A percentile compares a stretch with the other conserved stretches of the same genome.
These are phyloP conservation scores for Gnomoniopsis smithogilvyi DNA, from an alignment of 2,329 filamentous ascomycete genomes.

Conservation along the genomic window DNA sequence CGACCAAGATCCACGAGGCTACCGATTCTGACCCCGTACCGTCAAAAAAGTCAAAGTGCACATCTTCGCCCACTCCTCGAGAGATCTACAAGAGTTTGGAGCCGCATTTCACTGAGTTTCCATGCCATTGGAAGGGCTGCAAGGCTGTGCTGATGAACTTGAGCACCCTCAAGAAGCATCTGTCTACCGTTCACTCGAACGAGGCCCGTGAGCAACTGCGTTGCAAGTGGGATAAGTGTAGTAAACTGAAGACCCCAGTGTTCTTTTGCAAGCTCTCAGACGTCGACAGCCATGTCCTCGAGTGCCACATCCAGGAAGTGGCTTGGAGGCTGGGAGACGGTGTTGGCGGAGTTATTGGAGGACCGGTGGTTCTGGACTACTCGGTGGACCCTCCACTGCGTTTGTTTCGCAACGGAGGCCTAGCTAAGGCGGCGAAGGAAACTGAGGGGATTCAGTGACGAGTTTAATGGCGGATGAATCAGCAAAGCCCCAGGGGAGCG, in stretches of 20 bases:
- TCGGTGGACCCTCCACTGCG: not conserved
- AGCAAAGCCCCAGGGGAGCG: too few species aligned
- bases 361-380: not conserved
- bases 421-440: not conserved
- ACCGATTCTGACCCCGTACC: not conserved
- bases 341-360: not conserved
- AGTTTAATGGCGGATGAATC: not conserved
- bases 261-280: not conserved
- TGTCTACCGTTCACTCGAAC: constrained; percentile 1
- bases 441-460: not conserved
- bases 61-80: not conserved
- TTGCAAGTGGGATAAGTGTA: constrained; percentile 1
- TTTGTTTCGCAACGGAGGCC: not conserved
- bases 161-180: constrained; percentile 1
- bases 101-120: not conserved
- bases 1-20: not conserved
- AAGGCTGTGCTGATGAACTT: constrained; percentile 5
- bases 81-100: not conserved
- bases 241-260: not conserved
- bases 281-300: not conserved
- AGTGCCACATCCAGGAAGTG: not conserved
- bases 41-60: not conserved
- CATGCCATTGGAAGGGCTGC: constrained; percentile 6
- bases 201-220: not conserved
- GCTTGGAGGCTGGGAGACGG: constrained; percentile 4